Conservation (phyloP, 176 grass and related monocot genomes). For the Tillandsia fasciculata region DNA sequence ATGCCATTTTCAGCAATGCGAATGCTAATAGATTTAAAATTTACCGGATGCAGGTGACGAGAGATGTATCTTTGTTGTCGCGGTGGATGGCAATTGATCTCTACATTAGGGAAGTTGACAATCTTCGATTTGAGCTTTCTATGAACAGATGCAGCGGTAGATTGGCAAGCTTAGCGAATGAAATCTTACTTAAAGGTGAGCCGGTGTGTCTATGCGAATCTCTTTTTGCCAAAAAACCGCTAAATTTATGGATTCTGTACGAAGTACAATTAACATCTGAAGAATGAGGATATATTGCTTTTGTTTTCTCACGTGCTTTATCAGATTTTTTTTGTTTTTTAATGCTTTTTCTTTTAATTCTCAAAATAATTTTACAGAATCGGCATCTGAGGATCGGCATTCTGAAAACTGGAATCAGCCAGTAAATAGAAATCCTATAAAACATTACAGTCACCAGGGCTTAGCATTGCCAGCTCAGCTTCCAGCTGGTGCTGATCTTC, state of each 20-base stretch:
- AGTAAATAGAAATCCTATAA: constrained; percentile 20
- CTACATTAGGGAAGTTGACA: constrained; percentile 78
- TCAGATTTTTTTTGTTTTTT: too few species aligned
- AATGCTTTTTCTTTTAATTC: neutral
- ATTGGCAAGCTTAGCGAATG: constrained; percentile 53
- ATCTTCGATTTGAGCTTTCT: constrained; percentile 84
- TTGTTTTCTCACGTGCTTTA: too few species aligned
- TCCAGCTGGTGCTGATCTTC: constrained; percentile 84
- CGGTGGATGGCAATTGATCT: constrained; percentile 92
- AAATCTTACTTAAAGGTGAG: constrained; percentile 69
- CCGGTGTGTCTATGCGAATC: constrained; percentile 6
- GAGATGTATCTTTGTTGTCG: constrained; percentile 76
- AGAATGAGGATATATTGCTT: too few species aligned
- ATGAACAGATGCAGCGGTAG: constrained; percentile 68
- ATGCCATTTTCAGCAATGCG: neutral
- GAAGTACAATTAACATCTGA: too few species aligned
- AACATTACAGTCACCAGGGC: constrained; percentile 28
- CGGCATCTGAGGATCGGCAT: constrained; percentile 37
- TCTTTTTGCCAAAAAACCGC: neutral
- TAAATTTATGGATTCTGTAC: too few species aligned
- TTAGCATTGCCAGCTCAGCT: constrained; percentile 46
- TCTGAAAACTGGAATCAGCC: constrained; percentile 37
- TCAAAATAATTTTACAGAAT: constrained; percentile 30
- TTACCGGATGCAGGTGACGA: constrained; percentile 53
- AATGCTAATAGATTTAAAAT: constrained; percentile 1